Base-by-base conservation (phyloP, 2,329 filamentous ascomycete species). In the Claviceps spartinae region DNA sequence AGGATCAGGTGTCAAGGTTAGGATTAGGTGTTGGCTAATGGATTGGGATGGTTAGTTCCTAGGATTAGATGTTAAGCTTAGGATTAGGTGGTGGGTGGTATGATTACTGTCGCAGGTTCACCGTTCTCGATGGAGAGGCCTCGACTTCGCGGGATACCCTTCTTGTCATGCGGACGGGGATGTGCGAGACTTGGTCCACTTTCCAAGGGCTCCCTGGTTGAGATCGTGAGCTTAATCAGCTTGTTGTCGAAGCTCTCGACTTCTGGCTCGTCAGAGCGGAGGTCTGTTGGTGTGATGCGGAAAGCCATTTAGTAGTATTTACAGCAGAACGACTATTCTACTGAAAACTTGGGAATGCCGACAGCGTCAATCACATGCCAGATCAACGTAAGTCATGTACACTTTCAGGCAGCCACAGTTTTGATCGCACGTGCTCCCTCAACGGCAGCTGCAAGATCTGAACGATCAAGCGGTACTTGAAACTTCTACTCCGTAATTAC, bases 81-180 rank as follows among this genome's bases (percentile, higher is more conserved):
- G 18, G 18, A 18, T 18, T 18, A 18, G 18, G 18, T 18, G 18
- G 18, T 18, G 18, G 18, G 18, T 18, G 18, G 18, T 18, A 18
- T 18, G 18, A 18, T 59, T 76, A 72, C 54, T 71, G 67, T 45
- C 70, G 67, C 47, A 75, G 59, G 48, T 65, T n/a, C n/a, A n/a
- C n/a, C n/a, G n/a, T n/a, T 62, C 9, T 73, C 66, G 14, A 75
- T 65, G 4, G 65, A 66, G 41, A 66, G 61, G 18, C 64, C 63
- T 18, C 68, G 66, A 5, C 64, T 59, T 13, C 64, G 65, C 34
- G 59, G 54, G 52, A 73, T 69, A 57, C 67, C 67, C 60, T 76
- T 76, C 72, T 63, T 5, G 72, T 72, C 52, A 75, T 65, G 47
- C 63, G 68, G 47, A 76, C 69, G 8, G 63, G 62, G 16, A 62